Percentiles rank a stretch among this genome's conserved stretches.
Conservation (phyloP, 257 asterid species). For the Plantago elongata region DNA sequence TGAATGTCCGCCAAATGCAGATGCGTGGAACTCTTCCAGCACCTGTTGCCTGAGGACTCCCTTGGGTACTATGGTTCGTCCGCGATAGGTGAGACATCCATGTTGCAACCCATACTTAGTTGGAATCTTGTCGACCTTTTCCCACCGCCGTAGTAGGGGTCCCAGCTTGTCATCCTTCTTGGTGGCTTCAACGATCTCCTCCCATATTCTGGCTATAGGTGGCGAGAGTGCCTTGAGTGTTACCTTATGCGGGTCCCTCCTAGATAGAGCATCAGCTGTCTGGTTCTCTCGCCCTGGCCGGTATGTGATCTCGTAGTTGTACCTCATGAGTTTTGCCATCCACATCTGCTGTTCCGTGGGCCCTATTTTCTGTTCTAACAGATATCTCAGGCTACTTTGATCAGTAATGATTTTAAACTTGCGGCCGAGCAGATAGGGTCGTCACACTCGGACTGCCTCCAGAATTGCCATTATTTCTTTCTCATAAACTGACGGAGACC, state of each 20-base stretch:
- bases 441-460: neutral
- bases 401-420: neutral
- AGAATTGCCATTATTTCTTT: constrained; percentile 4
- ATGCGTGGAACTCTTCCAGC: neutral
- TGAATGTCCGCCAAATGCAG: neutral
- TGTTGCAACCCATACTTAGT: neutral
- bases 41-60: neutral
- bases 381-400: constrained; percentile 1
- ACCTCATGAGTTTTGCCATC: neutral
- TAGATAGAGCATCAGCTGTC: neutral
- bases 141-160: no score
- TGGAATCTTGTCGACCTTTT: no score
- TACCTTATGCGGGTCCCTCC: neutral
- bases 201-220: neutral
- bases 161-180: no score
- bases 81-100: neutral
- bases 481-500: neutral
- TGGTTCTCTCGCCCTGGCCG: neutral
- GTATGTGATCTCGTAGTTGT: neutral
- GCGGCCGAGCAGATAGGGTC: neutral
- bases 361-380: neutral
- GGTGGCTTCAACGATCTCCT: neutral
- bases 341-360: neutral
- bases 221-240: neutral
- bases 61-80: neutral